Conservation (phyloP, 768 basidiomycete species). For the Amanita subjunquillea region DNA sequence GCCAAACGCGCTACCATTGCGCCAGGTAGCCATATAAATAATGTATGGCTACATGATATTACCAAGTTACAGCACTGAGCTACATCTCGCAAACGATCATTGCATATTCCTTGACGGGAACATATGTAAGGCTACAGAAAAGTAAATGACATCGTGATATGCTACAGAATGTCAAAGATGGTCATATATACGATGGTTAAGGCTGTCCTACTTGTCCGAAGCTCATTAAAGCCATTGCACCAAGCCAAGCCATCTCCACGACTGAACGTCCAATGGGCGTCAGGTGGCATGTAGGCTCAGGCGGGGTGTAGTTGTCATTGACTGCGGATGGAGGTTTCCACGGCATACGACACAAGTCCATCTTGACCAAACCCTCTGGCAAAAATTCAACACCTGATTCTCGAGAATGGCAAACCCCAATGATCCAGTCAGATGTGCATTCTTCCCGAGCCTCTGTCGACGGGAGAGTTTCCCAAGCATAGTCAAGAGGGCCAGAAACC, state of each 20-base stretch:
- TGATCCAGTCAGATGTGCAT: constrained; percentile 27
- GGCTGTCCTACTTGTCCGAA: constrained; percentile 22
- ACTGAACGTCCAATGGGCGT: constrained; percentile 45
- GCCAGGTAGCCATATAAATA: constrained; percentile 52
- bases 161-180: not conserved
- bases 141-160: not conserved
- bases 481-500: constrained; percentile 48
- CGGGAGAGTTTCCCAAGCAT: constrained; percentile 39
- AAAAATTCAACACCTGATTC: constrained; percentile 67
- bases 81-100: too few species aligned
- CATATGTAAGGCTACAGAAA: not conserved
- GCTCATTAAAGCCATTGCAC: constrained; percentile 40
- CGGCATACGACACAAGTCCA: constrained; percentile 51
- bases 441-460: constrained; percentile 23
- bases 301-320: constrained; percentile 29
- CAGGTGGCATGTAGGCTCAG: constrained; percentile 32
- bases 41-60: too few species aligned
- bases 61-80: too few species aligned
- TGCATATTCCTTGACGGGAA: not conserved
- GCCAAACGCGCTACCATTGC: constrained; percentile 96
- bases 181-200: constrained; percentile 1
- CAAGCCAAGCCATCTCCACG: constrained; percentile 47
- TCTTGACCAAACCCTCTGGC: constrained; percentile 67
- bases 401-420: constrained; percentile 54
- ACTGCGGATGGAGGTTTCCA: constrained; percentile 14